Base-by-base conservation (phyloP, 257 asterid species). In the Plantago major region DNA sequence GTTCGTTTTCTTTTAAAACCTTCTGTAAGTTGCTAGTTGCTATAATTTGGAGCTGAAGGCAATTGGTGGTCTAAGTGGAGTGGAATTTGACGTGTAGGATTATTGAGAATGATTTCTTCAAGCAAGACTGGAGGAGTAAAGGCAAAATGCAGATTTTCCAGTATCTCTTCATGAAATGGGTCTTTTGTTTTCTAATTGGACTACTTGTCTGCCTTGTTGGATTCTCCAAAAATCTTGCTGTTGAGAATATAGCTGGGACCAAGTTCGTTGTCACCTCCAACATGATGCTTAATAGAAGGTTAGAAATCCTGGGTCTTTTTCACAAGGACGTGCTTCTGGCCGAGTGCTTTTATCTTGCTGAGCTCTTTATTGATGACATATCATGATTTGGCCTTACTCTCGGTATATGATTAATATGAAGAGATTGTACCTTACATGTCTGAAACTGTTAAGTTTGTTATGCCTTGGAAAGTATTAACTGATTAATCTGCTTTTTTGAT, bases 231-330 rank as follows among this genome's bases (percentile, higher is more conserved):
- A 92, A 92, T 68, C 91, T 92, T 55, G 89, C 99, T 12, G 78
- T 92, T 50, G 97, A 89, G 73, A 92, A 92, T 74, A 73, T 92
- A 67, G 90, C 99, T 64, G 97, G 99, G 52, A 38, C 65, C 61
- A 92, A 92, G 84, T 89, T 92, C 59, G 97, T 92, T 67, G 67
- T 92, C 78, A 92, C 99, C 81, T 92, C 99, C 72, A 68, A 92
- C 77, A 74, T 92, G 97, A 92, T 92, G 99, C 69, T 83, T 68
- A 82, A 82, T n/a, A 72, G 86, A 78, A 78, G 75, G 98, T 91
- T 78, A 74, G 74, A 55, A 45, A 46, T 10, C 66, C 60, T 51
- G 47, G 37, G 37, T n/a, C n/a, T n/a, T n/a, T n/a, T n/a, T n/a
- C n/a, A n/a, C n/a, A n/a, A n/a, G n/a, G n/a, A n/a, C n/a, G n/a